Conservation (phyloP, 768 basidiomycete species). For the Amyloporia xantha region DNA sequence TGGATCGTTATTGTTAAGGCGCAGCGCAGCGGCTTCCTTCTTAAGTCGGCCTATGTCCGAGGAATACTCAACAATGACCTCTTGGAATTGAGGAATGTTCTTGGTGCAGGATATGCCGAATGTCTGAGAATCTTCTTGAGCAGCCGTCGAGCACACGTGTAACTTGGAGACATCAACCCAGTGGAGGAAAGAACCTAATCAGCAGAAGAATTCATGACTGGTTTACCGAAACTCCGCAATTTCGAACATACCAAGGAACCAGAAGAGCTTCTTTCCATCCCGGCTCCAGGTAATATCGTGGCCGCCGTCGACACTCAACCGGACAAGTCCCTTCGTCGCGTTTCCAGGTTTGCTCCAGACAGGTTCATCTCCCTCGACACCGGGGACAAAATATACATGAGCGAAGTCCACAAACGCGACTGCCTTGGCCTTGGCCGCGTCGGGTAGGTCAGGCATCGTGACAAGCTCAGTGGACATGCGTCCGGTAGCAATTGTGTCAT, state of each 20-base stretch:
- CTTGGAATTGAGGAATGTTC: slow-evolving; percentile 47
- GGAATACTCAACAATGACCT: slow-evolving; percentile 50
- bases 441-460: slow-evolving; percentile 28
- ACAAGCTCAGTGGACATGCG: slow-evolving; percentile 52
- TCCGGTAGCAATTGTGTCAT: slow-evolving; percentile 45
- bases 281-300: slow-evolving; percentile 60
- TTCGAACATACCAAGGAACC: slow-evolving; percentile 63
- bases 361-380: slow-evolving; percentile 31
- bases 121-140: slow-evolving; percentile 41
- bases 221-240: too few relatives aligned
- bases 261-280: slow-evolving; percentile 61
- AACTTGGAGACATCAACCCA: slow-evolving; percentile 51
- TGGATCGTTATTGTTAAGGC: slow-evolving; percentile 5
- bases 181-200: slow-evolving; percentile 56
- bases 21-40: slow-evolving; percentile 34
- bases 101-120: slow-evolving; percentile 63
- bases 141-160: slow-evolving; percentile 38
- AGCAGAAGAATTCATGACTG: too few relatives aligned
- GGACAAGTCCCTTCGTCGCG: slow-evolving; percentile 51
- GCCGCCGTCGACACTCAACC: slow-evolving; percentile 67
- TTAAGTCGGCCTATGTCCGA: slow-evolving; percentile 58
- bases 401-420: slow-evolving; percentile 66
- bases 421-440: slow-evolving; percentile 3
- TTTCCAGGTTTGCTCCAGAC: slow-evolving; percentile 70
- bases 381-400: slow-evolving; percentile 55